Base-by-base conservation (phyloP, 768 basidiomycete genomes). In the Daedaleopsis sinensis region DNA sequence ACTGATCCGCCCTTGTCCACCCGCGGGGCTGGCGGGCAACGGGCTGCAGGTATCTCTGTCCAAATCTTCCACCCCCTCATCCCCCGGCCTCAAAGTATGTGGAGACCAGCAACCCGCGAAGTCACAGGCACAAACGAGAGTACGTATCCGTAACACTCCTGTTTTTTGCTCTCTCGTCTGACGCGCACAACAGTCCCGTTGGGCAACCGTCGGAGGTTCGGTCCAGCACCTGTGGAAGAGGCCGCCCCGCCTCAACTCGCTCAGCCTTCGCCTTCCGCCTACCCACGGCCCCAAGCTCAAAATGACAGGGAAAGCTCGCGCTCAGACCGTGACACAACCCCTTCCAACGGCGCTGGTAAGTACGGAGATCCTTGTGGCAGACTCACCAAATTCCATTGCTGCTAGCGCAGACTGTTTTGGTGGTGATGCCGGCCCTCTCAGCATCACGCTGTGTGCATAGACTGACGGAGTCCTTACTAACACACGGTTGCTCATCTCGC, bases 101-200 rank as follows among this genome's bases (percentile, higher is more conserved):
- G 92, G 91, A 88, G 88, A 76, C 91, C 91, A 58, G 91, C 93
- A 64, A 93, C 93, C 59, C 87, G 87, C 67, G 89, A 93, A 76
- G 90, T 95, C 32, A 92, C 92, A 42, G 95, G 94, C 59, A 96
- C 94, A 21, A 97, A 97, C 68, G 94, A 96, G 48, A 90, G 94
- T 92, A 42, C 68, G 85, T 77, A 36, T 47, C n/a, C n/a, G 49
- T 19, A 36, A 10, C 0, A 42, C 5, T 11, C 56, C 43, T 52
- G 23, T 15, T 11, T 11, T 57, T 62, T 59, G 44, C 59, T 32
- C 42, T 61, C 52, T n/a, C 19, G 19, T 36, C 46, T 62, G 70
- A 62, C 60, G 27, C 68, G 12, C 55, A 57, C 55, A 49, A 65
- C 64, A 74, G 89, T 86, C 67, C 95, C 95, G 1, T 84, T 97